Base-by-base conservation (phyloP, 495 filamentous ascomycete species). In the Friedmanniomyces simplex region DNA sequence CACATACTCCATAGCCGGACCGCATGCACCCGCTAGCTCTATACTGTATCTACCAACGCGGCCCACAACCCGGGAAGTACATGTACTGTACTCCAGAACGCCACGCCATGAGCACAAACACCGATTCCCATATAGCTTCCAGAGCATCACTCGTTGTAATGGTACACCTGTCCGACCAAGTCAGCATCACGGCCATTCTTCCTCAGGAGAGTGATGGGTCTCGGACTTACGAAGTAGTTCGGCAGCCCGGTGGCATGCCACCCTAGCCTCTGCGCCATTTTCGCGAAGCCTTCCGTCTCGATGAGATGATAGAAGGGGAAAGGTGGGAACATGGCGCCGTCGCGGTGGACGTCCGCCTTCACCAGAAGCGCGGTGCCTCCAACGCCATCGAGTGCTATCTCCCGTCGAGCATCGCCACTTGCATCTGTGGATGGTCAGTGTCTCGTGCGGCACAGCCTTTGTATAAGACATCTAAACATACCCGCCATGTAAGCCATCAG, bases 271-370 rank as follows among this genome's bases (percentile, higher is more conserved):
- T 76, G 82, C 20, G 89, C 91, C 93, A 98, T 98, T 73, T 91
- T 96, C 14, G 94, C 91, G 66, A 98, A 98, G 0, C 93, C 93
- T 68, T 98, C 93, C 5, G 94, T 97, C 74, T 98, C 93, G 60
- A 98, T 91, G 26, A 98, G 72, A 71, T 97, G 87, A 66, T 94
- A 98, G 68, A 98, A 98, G 2, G 91, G 72, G 69, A 98, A 98
- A 0, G 93, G 80, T 18, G 93, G 93, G 70, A 98, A 98, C 93
- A 98, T 98, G 55, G 94, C 93, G 3, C 93, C 93, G 68, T 98
- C 94, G 14, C 93, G 81, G 66, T 98, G 93, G 8, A 98, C 93
- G 55, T 97, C 94, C 0, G 94, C 93, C 74, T 96, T 96, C 16
- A 98, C 93, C 71, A 98, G 72, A 54, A 98, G 76, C 7, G 91